Conservation (phyloP, 208 protist species). For the Crithidia sp. region DNA sequence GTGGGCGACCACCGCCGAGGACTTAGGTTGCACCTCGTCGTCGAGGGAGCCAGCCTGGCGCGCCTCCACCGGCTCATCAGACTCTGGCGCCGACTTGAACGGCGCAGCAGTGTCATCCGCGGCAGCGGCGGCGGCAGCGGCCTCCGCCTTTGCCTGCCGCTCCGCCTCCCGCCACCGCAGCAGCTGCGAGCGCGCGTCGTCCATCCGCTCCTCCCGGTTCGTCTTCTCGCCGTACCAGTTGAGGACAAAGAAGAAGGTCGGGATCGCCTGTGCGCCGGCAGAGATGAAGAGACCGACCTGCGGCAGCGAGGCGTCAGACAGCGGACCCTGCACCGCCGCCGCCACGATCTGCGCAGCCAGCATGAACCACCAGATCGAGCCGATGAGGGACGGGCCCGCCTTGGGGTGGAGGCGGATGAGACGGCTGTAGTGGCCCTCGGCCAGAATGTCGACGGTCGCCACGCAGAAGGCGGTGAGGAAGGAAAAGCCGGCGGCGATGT, state of each 20-base stretch:
- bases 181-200: constrained; percentile 30
- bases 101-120: background rate
- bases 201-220: constrained; percentile 50
- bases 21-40: background rate
- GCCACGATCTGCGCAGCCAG: constrained; percentile 48
- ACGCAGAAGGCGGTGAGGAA: constrained; percentile 56
- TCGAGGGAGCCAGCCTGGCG: constrained; percentile 2
- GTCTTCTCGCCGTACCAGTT: constrained; percentile 69
- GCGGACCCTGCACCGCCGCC: constrained; percentile 45
- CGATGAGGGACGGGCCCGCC: constrained; percentile 52
- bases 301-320: constrained; percentile 41
- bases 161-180: constrained; percentile 9
- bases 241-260: constrained; percentile 47
- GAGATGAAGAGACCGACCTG: constrained; percentile 51
- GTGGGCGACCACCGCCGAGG: background rate
- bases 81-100: background rate
- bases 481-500: constrained; percentile 43
- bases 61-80: constrained; percentile 1
- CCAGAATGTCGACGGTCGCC: constrained; percentile 71
- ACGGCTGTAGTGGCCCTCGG: constrained; percentile 73
- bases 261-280: constrained; percentile 53
- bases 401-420: constrained; percentile 51
- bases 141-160: constrained; percentile 4
- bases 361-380: constrained; percentile 71
- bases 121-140: background rate